Percentiles rank a stretch among this genome's conserved stretches.
Evolutionary conservation across 345 rosid genomes (phyloP).

Genomic region (Dipteronia dyeriana): DNA sequence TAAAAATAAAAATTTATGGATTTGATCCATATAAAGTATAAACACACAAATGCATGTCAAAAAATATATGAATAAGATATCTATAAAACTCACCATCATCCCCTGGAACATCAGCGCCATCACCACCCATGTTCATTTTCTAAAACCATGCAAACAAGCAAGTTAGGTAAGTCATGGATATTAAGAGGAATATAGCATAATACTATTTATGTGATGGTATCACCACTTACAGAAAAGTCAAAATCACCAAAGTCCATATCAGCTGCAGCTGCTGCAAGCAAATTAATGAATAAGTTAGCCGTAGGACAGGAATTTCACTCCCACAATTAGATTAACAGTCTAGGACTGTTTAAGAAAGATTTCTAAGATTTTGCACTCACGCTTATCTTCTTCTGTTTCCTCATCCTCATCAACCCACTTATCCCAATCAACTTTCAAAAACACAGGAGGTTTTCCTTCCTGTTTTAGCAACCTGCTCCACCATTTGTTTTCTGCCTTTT

Average conservation of each 20-base stretch:
- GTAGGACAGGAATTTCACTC: background rate
- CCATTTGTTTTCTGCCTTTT: conserved; percentile 59
- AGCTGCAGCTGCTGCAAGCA: conserved; percentile 21
- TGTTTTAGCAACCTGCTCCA: conserved; percentile 53
- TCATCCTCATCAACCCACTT: conserved; percentile 68
- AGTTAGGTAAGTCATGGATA: background rate
- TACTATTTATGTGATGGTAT: background rate
- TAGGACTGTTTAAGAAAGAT: background rate
- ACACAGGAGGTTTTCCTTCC: conserved; percentile 52
- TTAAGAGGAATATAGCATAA: background rate
- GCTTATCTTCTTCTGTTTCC: conserved; percentile 30
- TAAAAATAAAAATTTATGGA: too few species aligned
- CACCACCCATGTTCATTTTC: conserved; percentile 30
- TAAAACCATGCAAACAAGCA: conserved; percentile 16
- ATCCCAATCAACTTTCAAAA: conserved; percentile 61
- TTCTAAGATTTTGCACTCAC: conserved; percentile 18
- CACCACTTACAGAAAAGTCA: conserved; percentile 43
- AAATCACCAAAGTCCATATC: conserved; percentile 45
- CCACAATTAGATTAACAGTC: too few species aligned
- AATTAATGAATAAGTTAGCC: conserved; percentile 13
- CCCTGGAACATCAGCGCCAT: conserved; percentile 18
- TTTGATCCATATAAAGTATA: too few species aligned
- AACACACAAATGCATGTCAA: background rate
- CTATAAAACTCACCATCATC: conserved; percentile 31
- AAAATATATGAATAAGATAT: background rate